These are phyloP conservation scores for Aspergillus sergii DNA, from an alignment of 2,329 filamentous ascomycete species.

Conservation along the genomic window DNA sequence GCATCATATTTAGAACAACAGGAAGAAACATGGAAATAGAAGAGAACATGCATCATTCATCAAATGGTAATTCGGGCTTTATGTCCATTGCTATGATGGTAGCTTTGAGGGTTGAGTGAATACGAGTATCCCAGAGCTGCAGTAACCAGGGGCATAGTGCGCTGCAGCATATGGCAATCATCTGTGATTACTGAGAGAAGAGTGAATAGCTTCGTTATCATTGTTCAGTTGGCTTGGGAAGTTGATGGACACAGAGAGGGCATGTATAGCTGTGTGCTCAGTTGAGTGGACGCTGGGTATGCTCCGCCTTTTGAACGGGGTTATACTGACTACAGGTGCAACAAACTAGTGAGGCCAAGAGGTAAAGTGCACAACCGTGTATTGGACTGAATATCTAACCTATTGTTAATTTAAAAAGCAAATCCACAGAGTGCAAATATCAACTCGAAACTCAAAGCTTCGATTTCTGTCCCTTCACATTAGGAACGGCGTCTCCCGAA, in stretches of 20 bases:
- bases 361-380: background rate
- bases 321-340: too few species aligned
- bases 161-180: background rate
- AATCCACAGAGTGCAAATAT: background rate
- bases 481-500: conserved; percentile 55
- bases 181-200: background rate
- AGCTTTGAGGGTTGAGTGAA: background rate
- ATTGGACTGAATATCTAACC: too few species aligned
- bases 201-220: background rate
- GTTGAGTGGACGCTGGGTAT: too few species aligned
- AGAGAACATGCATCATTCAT: background rate
- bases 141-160: background rate
- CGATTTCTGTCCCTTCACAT: conserved; percentile 59
- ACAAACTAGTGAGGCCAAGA: too few species aligned
- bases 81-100: background rate
- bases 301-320: too few species aligned
- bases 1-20: background rate
- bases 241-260: background rate
- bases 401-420: background rate
- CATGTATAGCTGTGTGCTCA: too few species aligned
- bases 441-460: conserved; percentile 53
- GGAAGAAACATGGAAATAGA: background rate
- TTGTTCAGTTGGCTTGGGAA: background rate
- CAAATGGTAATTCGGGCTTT: background rate
- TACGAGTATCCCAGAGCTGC: background rate